These are phyloP conservation scores for Ceratocystiopsis brevicomis DNA, from an alignment of 2,329 filamentous ascomycete species.

Conservation along the genomic window DNA sequence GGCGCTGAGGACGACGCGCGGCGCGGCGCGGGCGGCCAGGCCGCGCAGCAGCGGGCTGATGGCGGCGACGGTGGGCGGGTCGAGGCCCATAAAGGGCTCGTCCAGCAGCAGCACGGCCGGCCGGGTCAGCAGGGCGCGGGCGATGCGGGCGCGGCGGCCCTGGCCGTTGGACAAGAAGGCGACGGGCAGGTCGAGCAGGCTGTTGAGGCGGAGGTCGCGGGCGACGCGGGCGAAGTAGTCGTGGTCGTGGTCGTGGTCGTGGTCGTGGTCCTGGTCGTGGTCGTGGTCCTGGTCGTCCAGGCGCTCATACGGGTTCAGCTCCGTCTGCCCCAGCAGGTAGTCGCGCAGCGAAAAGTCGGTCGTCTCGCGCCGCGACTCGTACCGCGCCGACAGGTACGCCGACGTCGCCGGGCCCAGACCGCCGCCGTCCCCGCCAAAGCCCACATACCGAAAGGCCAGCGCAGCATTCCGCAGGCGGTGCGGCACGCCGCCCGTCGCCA, in stretches of 20 bases:
- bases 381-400: slow-evolving; percentile 73
- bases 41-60: slow-evolving; percentile 52
- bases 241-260: too few species aligned
- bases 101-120: slow-evolving; percentile 76
- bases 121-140: slow-evolving; percentile 57
- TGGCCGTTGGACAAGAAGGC: slow-evolving; percentile 89
- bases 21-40: slow-evolving; percentile 46
- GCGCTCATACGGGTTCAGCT: slow-evolving; percentile 47
- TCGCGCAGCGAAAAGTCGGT: slow-evolving; percentile 73
- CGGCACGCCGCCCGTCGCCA: slow-evolving; percentile 43
- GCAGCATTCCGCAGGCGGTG: slow-evolving; percentile 36
- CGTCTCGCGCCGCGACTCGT: slow-evolving; percentile 70
- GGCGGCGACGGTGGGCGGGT: slow-evolving; percentile 58
- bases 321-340: slow-evolving; percentile 65
- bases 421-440: slow-evolving; percentile 55
- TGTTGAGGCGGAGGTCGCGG: slow-evolving; percentile 45
- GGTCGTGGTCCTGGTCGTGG: slow-evolving; percentile 20
- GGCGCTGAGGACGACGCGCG: slow-evolving; percentile 57
- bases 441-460: slow-evolving; percentile 69
- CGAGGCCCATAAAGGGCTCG: slow-evolving; percentile 90
- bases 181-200: slow-evolving; percentile 62
- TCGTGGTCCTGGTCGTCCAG: slow-evolving; percentile 18
- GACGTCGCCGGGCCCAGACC: slow-evolving; percentile 36
- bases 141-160: slow-evolving; percentile 70
- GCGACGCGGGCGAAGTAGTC: slow-evolving; percentile 41